These are phyloP conservation scores for Fagopyrum esculentum DNA, from an alignment of 148 eudicot species.

Conservation along the genomic window DNA sequence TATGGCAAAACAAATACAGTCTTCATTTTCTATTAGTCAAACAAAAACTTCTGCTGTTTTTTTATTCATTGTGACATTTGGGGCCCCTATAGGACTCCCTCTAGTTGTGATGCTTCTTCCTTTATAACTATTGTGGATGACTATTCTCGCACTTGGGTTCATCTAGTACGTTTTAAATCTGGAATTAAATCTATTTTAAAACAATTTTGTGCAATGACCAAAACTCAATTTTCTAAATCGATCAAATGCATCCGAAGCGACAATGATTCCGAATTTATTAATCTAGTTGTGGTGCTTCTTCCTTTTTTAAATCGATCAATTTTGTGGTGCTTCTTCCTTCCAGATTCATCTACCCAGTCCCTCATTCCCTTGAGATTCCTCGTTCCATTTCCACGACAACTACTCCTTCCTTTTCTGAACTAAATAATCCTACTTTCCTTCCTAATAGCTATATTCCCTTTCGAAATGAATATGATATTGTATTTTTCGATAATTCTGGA, in stretches of 20 bases:
- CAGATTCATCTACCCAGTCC: no score
- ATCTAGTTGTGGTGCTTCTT: no score
- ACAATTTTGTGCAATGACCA: conserved; percentile 7
- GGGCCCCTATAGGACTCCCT: conserved; percentile 6
- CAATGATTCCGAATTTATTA: neutral
- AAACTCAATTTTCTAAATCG: neutral
- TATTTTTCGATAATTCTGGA: neutral
- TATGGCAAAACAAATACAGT: neutral
- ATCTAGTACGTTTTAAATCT: neutral
- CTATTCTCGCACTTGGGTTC: conserved; percentile 8
- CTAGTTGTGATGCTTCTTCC: neutral
- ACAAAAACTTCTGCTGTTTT: neutral
- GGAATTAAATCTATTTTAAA: neutral
- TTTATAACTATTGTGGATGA: conserved; percentile 15
- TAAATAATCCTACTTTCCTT: no score
- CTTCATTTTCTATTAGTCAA: neutral
- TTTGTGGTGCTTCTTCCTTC: no score
- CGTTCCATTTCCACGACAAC: no score
- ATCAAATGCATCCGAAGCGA: neutral
- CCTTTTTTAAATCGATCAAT: neutral
- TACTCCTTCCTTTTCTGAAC: no score
- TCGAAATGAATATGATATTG: neutral
- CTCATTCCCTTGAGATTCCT: no score
- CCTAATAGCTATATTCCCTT: neutral
- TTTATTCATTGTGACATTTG: conserved; percentile 1